phyloP scores from a whole-genome alignment of 2,329 filamentous ascomycete species.

The Aspergillus spinulosporus region DNA sequence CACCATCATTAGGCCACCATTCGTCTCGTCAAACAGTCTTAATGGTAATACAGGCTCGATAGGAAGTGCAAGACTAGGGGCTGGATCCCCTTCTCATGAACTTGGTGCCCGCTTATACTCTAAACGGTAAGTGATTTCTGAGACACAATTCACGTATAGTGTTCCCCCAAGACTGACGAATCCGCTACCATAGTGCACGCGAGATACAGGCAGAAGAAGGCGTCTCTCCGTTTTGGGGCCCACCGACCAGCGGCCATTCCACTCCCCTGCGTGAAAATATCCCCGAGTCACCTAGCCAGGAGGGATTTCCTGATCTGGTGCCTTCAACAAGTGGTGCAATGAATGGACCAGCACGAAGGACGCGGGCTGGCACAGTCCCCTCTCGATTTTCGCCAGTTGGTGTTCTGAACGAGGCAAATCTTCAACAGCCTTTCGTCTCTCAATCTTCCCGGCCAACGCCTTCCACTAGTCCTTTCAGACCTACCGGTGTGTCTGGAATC shows the following conservation, averaged over 20 bases:
- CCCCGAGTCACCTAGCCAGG: conserved; percentile 86
- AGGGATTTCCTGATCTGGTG: conserved; percentile 90
- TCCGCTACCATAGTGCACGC: conserved; percentile 65
- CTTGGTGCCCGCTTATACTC: conserved; percentile 78
- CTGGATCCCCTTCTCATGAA: conserved; percentile 96
- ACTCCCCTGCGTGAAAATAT: conserved; percentile 96
- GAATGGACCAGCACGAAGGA: conserved; percentile 69
- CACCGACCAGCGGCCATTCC: conserved; percentile 93
- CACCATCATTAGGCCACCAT: conserved; percentile 67
- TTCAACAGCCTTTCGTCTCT: conserved; percentile 62
- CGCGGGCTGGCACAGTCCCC: conserved; percentile 91
- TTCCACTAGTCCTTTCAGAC: conserved; percentile 82
- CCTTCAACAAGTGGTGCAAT: conserved; percentile 66
- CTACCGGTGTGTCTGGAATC: conserved; percentile 47
- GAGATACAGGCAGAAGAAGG: conserved; percentile 98
- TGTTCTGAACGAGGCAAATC: conserved; percentile 57
- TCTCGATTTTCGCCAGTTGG: conserved; percentile 84
- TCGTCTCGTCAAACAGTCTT: conserved; percentile 66
- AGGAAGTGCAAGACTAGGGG: conserved; percentile 69
- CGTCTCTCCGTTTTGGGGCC: conserved; percentile 82
- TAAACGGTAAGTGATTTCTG: conserved; percentile 71
- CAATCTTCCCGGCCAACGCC: conserved; percentile 84
- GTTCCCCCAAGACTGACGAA: conserved; percentile 12
- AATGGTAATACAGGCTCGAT: conserved; percentile 53
- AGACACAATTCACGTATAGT: not conserved